Conservation (phyloP, 2,329 filamentous ascomycete species). For the Curvularia sp. region DNA sequence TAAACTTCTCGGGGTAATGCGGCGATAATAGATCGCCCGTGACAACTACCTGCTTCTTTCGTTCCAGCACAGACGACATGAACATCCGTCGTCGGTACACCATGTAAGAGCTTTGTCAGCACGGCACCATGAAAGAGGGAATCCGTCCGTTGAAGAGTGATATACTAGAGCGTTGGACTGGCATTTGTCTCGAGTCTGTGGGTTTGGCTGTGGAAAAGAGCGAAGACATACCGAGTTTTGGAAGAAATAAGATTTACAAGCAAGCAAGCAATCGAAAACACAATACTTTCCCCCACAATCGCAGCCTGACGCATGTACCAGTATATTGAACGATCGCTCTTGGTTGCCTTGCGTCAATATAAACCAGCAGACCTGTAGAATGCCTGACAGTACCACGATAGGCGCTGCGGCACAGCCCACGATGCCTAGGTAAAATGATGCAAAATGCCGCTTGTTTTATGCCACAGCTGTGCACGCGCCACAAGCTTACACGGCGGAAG, state of each 20-base stretch:
- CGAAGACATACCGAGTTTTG: background rate
- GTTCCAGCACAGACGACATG: background rate
- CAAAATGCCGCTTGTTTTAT: conserved; percentile 3
- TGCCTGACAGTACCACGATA: background rate
- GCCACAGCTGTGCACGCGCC: background rate
- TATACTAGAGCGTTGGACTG: background rate
- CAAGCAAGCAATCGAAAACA: background rate
- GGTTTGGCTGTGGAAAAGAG: background rate
- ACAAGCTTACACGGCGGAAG: background rate
- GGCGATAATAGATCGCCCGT: background rate
- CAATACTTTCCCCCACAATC: background rate
- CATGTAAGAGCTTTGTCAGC: background rate
- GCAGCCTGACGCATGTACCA: background rate
- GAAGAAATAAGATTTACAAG: background rate
- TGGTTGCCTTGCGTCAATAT: background rate
- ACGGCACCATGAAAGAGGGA: background rate
- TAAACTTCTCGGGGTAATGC: background rate
- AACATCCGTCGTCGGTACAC: background rate
- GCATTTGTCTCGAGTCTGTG: background rate
- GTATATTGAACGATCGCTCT: background rate
- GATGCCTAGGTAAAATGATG: conserved; percentile 20
- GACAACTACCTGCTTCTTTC: background rate
- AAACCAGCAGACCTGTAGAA: background rate
- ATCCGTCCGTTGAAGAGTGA: background rate
- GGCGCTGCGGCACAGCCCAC: conserved; percentile 8